A percentile compares a stretch with the other conserved stretches of the same genome.
phyloP scores from a whole-genome alignment of 306 rosid species.

The Quercus agrifolia region DNA sequence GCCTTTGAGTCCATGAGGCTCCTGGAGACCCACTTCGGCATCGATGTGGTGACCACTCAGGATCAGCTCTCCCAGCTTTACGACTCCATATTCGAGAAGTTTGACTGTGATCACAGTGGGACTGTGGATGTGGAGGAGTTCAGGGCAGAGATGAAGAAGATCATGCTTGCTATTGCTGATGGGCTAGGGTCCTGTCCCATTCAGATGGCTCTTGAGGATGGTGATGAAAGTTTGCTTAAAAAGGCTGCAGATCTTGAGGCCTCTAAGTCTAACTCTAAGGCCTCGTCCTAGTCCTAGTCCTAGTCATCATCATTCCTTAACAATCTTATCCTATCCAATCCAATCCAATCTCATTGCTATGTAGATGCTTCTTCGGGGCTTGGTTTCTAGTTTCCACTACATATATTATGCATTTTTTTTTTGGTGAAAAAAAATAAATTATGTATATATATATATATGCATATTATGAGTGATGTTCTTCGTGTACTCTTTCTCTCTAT shows the following conservation, averaged over 20 bases:
- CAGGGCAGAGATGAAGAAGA: conserved; percentile 71
- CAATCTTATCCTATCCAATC: too few species aligned
- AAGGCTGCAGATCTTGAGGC: conserved; percentile 88
- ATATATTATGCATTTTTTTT: too few species aligned
- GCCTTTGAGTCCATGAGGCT: conserved; percentile 78
- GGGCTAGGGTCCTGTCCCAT: conserved; percentile 77
- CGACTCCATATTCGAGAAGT: conserved; percentile 70
- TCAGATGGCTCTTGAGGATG: conserved; percentile 79
- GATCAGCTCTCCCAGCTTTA: conserved; percentile 63
- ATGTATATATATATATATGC: too few species aligned
- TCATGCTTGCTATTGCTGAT: conserved; percentile 82
- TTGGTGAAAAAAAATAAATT: too few species aligned
- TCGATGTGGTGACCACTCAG: conserved; percentile 62
- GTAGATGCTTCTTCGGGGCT: not conserved
- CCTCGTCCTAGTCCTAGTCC: conserved; percentile 14
- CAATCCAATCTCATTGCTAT: not conserved
- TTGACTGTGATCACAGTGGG: conserved; percentile 65
- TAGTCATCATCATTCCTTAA: not conserved
- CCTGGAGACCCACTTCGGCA: conserved; percentile 71
- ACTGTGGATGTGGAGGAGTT: conserved; percentile 62
- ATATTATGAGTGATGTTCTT: too few species aligned
- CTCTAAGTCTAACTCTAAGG: conserved; percentile 33
- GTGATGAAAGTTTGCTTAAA: conserved; percentile 47
- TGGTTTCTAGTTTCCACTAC: too few species aligned
- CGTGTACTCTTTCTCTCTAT: too few species aligned